Base-by-base conservation (phyloP, 176 grass and related monocot species). In the Eragrostis curvula region DNA sequence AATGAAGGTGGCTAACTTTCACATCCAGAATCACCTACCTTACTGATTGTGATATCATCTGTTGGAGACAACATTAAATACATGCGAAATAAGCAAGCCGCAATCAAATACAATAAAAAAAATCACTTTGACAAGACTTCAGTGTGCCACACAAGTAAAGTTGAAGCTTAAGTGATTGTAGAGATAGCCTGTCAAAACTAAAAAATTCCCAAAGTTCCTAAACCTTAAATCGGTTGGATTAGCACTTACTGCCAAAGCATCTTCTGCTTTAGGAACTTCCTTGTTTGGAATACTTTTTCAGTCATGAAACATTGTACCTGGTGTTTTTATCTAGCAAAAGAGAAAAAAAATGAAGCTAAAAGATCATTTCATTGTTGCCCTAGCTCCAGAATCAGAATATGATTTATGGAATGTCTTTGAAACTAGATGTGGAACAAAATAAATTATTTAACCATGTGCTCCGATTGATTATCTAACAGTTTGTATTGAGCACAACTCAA, bases 1-100 rank as follows among this genome's bases (percentile, higher is more conserved):
- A 88, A 98, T 75, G 56, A 90, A 72, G 92, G 90, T 32, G 87
- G 89, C 3, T 92, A 71, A 91, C 90, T 95, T 98, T 98, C 36
- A 91, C 71, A 85, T 98, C 96, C 43, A 98, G 55, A 86, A 98
- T 91, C 62, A 98, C 92, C 69, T 91, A 90, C 75, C 68, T 85
- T 75, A 91, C 82, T 9, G 87, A 90, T 27, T 86, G 72, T 42
- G 96, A 82, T 77, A 91, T 88, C 75, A 93, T 66, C 96, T 95
- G 73, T 68, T 75, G 20, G 36, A 88, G 10, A 69, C 18, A 47
- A 86, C 0, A 21, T 42, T 66, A 36, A 69, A 47, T 52, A 63
- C 55, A 76, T 42, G 8, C 45, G 13, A 24, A 57, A 68, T 72
- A 6, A 61, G 8, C 56, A 39, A 73, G 24, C 52, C 17, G 70